phyloP scores from a whole-genome alignment of 1,284 basidiomycete species.

The Puccinia polysora region DNA sequence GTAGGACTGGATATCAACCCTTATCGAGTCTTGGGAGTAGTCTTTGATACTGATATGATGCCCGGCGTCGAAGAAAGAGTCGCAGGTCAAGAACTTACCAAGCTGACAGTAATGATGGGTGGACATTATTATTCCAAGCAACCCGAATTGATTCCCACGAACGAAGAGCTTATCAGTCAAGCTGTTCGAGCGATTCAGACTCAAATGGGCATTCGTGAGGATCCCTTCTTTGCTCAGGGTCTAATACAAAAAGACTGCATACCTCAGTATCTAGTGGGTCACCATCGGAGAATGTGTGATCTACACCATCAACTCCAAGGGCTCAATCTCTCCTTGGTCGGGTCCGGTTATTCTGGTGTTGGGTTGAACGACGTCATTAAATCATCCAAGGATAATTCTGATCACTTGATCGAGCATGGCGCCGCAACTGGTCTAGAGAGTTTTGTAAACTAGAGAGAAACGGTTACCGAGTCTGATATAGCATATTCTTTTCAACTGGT shows the following conservation, averaged over 20 bases:
- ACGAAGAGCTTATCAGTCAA: conserved; percentile 43
- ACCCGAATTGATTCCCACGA: conserved; percentile 52
- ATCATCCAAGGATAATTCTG: conserved; percentile 59
- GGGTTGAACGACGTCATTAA: conserved; percentile 81
- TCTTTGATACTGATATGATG: conserved; percentile 61
- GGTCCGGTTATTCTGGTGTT: conserved; percentile 81
- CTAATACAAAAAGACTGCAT: conserved; percentile 70
- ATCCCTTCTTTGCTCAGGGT: conserved; percentile 53
- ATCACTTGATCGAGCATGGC: conserved; percentile 52
- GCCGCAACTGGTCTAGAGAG: conserved; percentile 32
- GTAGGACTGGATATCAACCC: conserved; percentile 56
- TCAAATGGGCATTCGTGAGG: conserved; percentile 56
- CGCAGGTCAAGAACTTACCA: conserved; percentile 55
- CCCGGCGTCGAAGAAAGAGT: conserved; percentile 48
- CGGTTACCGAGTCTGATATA: no score
- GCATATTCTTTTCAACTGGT: not conserved
- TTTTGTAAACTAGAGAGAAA: conserved; percentile 1
- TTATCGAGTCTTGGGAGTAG: conserved; percentile 56
- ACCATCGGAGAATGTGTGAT: conserved; percentile 65
- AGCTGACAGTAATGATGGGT: conserved; percentile 87
- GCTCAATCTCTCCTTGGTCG: conserved; percentile 67
- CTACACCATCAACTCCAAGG: conserved; percentile 54
- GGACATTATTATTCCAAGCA: conserved; percentile 62
- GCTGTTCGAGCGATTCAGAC: conserved; percentile 57
- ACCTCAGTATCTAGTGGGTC: conserved; percentile 72